Base-by-base conservation (phyloP, 345 rosid species). In the Eucalyptus erythrocorys region DNA sequence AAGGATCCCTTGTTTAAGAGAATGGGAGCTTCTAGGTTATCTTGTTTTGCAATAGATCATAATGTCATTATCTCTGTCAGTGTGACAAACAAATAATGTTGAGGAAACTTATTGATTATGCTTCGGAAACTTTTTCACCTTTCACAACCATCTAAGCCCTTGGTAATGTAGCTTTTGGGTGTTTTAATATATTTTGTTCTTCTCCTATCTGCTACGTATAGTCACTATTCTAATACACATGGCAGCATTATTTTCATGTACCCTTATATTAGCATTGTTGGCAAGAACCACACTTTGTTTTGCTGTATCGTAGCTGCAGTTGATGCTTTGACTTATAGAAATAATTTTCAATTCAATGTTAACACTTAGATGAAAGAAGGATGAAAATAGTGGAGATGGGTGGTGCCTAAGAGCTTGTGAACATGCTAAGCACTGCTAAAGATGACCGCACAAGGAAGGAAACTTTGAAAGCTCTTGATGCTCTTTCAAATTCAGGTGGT, bases 1-100 rank as follows among this genome's bases (percentile, higher is more conserved):
- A 96, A 96, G 92, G 99, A 97, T 92, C 99, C 99, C 6, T 93
- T 96, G 93, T 96, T 95, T 92, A 97, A 96, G 91, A 91, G 99
- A 90, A 93, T 93, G 90, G 99, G 99, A 57, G 99, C 99, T 87
- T 96, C 99, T 84, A 92, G 99, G 93, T 92, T 97, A 88, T 92
- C 98, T 51, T 95, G 98, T 89, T 96, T 95, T 88, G 98, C 99
- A 37, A 89, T 93, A 81, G 96, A 96, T 86, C 98, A 97, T 97
- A 93, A 85, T 45, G 34, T 13, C 34, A 61, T 61, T 61, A 13
- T 30, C 71, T 30, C 71, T 8, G 4, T 61, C 12, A 30, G 9
- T 30, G 71, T 30, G 71, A 61, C 71, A 61, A 61, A 30, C 37
- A 30, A 30, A 61, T 61, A 61, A 13, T 61, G 17, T 30, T 13